Evolutionary conservation across 768 basidiomycete genomes (phyloP).

Genomic region (Leccinum variicolor): DNA sequence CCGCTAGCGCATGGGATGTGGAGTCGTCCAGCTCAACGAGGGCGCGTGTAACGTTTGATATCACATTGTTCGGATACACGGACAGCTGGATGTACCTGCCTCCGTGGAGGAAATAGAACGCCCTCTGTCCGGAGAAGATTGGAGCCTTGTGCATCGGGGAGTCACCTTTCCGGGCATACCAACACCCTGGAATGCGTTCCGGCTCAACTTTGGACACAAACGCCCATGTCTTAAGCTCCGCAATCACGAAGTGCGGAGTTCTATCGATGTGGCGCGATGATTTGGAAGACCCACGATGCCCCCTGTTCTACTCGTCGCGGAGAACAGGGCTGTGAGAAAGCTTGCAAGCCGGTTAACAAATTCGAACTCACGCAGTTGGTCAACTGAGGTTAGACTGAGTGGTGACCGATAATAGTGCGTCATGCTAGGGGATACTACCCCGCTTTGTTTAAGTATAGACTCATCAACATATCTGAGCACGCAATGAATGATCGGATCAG

Average conservation of each 20-base stretch:
- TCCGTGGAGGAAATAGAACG: constrained; percentile 62
- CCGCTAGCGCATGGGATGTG: constrained; percentile 49
- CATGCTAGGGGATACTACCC: background rate
- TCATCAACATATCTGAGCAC: background rate
- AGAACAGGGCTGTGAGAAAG: background rate
- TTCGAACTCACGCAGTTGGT: constrained; percentile 16
- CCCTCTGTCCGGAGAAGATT: constrained; percentile 49
- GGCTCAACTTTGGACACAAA: constrained; percentile 37
- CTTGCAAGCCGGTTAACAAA: background rate
- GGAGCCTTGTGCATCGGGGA: constrained; percentile 32
- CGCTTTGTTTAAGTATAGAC: background rate
- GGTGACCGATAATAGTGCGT: background rate
- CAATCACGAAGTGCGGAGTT: constrained; percentile 28
- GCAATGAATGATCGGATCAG: background rate
- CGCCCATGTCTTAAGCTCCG: constrained; percentile 27
- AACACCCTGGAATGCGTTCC: constrained; percentile 53
- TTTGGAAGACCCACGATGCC: constrained; percentile 6
- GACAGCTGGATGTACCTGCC: constrained; percentile 54
- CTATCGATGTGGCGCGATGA: constrained; percentile 18
- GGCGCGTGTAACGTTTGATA: constrained; percentile 32
- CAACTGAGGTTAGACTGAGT: too few species aligned
- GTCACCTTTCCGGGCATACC: constrained; percentile 44
- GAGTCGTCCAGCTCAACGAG: constrained; percentile 43
- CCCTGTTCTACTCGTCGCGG: constrained; percentile 6
- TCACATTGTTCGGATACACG: too few species aligned